Base-by-base conservation (phyloP, 2,329 filamentous ascomycete genomes). In the Pseudogymnoascus sp. region DNA sequence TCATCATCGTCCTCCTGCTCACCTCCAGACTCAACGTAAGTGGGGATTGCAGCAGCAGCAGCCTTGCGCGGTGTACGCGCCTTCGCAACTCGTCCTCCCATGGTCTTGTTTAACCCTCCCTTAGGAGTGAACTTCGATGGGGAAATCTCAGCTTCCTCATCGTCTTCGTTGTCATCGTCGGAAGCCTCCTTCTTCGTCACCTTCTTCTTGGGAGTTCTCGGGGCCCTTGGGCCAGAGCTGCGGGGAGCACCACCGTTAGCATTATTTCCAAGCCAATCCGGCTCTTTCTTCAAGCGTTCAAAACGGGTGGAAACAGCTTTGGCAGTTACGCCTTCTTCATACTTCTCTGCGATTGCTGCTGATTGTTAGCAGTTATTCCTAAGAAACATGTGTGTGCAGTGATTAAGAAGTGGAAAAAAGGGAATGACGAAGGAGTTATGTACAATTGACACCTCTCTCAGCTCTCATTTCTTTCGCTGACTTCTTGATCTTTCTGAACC, bases 271-370 rank as follows among this genome's bases (percentile, higher is more conserved):
- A 33, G 47, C 67, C 66, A 69, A 9, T 62, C n/a, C 1, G 64
- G 37, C 24, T 69, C 66, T 59, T 68, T 69, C 29, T 59, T 65
- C 63, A 66, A 37, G 29, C 69, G 67, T 58, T 69, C 66, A 41
- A 71, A 68, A 15, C 68, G 66, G 13, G 63, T 66, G 15, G 66
- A 66, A 3, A 71, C 64, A 58, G 69, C 69, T 60, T 70, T 71
- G 65, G 68, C 69, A 41, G 65, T 67, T 3, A 63, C 63, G 35
- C 67, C 66, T 24, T 70, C 66, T 31, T 59, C 57, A 24, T 63
- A 69, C 47, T 67, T 60, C 36, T 64, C 60, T 33, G 69, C 68
- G 21, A 70, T 68, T 26, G 67, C 71, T 72, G 41, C 17, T 54
- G 59, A 65, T 35, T 40, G 66, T 72, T 69, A 72, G 70, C 64